Evolutionary conservation across 1,284 basidiomycete genomes (phyloP), one percentile per base, ranked within the genome.

Genomic region (Moesziomyces globuligerus): DNA sequence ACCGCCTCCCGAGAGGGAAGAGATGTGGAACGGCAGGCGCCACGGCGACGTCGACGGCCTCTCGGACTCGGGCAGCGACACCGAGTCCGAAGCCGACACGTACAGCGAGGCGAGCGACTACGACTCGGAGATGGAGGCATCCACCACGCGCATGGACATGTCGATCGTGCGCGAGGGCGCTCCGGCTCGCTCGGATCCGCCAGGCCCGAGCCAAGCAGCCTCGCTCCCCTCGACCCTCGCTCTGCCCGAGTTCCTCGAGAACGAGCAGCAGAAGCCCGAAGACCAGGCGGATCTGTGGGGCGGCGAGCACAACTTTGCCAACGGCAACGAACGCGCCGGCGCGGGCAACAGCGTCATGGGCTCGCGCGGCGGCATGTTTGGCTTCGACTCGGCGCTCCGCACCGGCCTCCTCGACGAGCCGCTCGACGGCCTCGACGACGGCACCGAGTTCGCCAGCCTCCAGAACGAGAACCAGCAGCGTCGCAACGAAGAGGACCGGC

Each of bases 211-310:
- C 40, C 47, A 37, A 20, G 7, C 51, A 4, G 40, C 51, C 7
- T 48, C 47, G 15, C 43, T 34, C 3, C 46, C 62, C 0, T 51
- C 56, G 2, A 18, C 26, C 2, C 65, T 70, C 29, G 41, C 41
- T 15, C 32, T 71, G 47, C 68, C 61, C 36, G 57, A 66, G 21
- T 71, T 71, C 13, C 29, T 55, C 34, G 68, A 71, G 37, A 32
- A 48, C 13, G 68, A 71, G 53, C 68, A 66, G 50, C 68, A 60
- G 26, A 71, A 61, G 48, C 57, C 61, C 24, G 68, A 71, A 40
- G 68, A 71, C 29, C 60, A 54, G 7, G 68, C 68, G 36, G 68
- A 71, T 29, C 40, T 71, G 24, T 71, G 68, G 68, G 68, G 68
- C 15, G 68, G 68, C 36, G 61, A 66, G 6, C 41, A 66, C 54